Conservation (phyloP, 805 yeast species). For the Hermanozyma aechmeae region DNA sequence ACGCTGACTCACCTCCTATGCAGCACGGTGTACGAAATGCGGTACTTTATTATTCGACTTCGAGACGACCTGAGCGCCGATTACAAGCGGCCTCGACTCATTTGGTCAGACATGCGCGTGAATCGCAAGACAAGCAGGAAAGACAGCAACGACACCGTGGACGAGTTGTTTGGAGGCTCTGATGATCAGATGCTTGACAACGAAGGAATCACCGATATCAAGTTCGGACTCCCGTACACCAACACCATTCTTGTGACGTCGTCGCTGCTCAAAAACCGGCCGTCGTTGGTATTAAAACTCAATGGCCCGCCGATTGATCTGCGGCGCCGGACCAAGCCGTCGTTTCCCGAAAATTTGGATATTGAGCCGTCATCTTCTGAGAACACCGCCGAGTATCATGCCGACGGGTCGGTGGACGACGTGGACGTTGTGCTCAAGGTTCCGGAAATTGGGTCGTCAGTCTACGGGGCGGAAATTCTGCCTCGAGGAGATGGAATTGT, state of each 20-base stretch:
- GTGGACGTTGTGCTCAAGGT: conserved; percentile 39
- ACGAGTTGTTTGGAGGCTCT: conserved; percentile 5
- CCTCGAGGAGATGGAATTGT: conserved; percentile 86
- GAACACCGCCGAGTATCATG: background rate
- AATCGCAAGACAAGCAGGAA: conserved; percentile 6
- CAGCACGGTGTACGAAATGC: conserved; percentile 66
- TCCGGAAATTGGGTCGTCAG: conserved; percentile 73
- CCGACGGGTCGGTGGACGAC: conserved; percentile 7
- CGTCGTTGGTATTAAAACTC: conserved; percentile 22
- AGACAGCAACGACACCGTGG: conserved; percentile 5
- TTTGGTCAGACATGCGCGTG: conserved; percentile 23
- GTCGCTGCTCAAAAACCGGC: conserved; percentile 25
- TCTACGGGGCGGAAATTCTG: conserved; percentile 65
- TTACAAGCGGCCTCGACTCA: conserved; percentile 28
- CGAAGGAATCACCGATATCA: conserved; percentile 81
- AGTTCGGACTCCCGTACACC: conserved; percentile 36
- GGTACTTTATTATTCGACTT: conserved; percentile 69
- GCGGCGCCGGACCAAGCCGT: no score
- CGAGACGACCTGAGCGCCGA: conserved; percentile 40
- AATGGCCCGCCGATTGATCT: conserved; percentile 43
- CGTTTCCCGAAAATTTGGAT: no score
- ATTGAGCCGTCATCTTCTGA: no score
- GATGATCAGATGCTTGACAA: conserved; percentile 46
- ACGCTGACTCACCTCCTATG: conserved; percentile 66
- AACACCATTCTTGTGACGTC: conserved; percentile 29